Percentiles rank a stretch among this genome's conserved stretches.
These are phyloP conservation scores for Golubevia sp. DNA, from an alignment of 1,284 basidiomycete species.

Conservation along the genomic window DNA sequence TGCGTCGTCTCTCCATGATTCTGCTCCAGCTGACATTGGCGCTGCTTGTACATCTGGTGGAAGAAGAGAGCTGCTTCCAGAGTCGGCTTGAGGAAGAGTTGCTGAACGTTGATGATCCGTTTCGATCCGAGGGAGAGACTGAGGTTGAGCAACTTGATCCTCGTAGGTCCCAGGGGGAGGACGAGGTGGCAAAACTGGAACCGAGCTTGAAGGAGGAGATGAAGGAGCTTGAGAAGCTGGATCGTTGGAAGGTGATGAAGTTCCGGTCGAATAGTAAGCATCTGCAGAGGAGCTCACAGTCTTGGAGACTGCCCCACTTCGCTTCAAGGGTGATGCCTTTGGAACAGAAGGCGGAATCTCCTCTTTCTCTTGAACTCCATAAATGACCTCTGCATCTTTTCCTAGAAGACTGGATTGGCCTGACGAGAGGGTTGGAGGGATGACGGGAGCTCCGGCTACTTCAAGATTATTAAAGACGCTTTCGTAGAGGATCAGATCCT, in stretches of 20 bases:
- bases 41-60: neutral
- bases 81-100: neutral
- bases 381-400: neutral
- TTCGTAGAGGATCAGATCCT: conserved; percentile 48
- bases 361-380: neutral
- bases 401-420: neutral
- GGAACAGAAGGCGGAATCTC: neutral
- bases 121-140: neutral
- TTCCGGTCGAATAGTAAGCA: too few relatives aligned
- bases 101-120: neutral
- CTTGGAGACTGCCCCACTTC: neutral
- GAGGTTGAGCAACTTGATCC: neutral
- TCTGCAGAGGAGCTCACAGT: too few relatives aligned
- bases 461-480: conserved; percentile 20
- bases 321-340: neutral
- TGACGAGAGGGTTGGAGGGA: neutral
- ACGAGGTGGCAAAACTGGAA: too few relatives aligned
- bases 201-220: too few relatives aligned
- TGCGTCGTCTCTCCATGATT: neutral
- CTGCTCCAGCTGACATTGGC: neutral
- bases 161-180: too few relatives aligned
- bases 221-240: too few relatives aligned
- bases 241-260: too few relatives aligned
- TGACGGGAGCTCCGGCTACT: neutral
- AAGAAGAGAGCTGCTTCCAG: neutral